Evolutionary conservation across 441 rosid genomes (phyloP).

Genomic region (Pelargonium australe): DNA sequence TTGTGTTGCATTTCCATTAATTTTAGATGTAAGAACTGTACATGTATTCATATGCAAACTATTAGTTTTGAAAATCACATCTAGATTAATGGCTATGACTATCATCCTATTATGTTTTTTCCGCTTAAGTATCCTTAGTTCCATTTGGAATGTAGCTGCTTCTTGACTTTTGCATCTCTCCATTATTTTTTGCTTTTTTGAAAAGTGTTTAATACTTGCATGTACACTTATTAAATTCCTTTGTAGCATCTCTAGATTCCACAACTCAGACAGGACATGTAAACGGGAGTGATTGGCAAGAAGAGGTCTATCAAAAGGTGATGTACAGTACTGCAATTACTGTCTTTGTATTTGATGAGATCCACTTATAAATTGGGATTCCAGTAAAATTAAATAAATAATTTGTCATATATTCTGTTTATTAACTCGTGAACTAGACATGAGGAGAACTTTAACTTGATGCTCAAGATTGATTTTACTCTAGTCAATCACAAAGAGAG

Average conservation of each 20-base stretch:
- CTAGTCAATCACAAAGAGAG: too few relatives aligned
- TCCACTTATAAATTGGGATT: not conserved
- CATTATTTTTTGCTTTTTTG: not conserved
- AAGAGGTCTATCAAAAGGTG: slow-evolving; percentile 82
- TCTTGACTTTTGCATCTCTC: not conserved
- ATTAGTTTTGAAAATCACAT: not conserved
- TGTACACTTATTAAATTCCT: slow-evolving; percentile 8
- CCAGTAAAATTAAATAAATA: not conserved
- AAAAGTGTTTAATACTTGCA: not conserved
- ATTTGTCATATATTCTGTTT: not conserved
- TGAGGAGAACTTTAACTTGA: not conserved
- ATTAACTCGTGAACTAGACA: not conserved
- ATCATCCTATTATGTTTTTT: too few relatives aligned
- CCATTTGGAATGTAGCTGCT: not conserved
- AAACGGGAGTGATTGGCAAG: slow-evolving; percentile 83
- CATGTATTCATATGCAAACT: too few relatives aligned
- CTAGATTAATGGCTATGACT: not conserved
- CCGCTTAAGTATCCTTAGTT: not conserved
- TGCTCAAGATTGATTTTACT: too few relatives aligned
- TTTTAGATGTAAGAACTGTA: not conserved
- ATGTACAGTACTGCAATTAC: not conserved
- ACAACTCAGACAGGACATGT: slow-evolving; percentile 60
- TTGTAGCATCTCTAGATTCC: slow-evolving; percentile 71
- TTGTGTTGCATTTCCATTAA: not conserved
- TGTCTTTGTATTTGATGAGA: not conserved